These are phyloP conservation scores for Porphyra umbilicalis DNA, from an alignment of 31 red algal genomes.

Conservation along the genomic window DNA sequence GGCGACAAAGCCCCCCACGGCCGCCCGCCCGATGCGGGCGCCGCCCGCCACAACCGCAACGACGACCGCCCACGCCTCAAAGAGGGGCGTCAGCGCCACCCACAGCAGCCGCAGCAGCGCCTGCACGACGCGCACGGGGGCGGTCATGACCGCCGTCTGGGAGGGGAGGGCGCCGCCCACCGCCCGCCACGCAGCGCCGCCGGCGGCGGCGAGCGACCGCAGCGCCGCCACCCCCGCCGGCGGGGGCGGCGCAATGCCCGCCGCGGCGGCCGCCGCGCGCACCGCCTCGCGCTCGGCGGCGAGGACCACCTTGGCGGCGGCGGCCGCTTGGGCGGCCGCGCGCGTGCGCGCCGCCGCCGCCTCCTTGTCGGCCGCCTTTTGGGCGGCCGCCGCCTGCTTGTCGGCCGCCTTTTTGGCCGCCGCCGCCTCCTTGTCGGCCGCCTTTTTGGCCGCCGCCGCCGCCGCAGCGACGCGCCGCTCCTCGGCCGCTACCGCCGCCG, in stretches of 20 bases:
- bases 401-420: neutral
- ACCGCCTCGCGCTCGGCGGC: neutral
- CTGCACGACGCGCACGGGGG: neutral
- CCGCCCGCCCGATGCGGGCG: neutral
- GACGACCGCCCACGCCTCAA: neutral
- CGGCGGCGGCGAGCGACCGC: neutral
- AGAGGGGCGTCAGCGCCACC: neutral
- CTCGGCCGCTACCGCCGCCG: neutral
- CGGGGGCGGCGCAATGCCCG: neutral
- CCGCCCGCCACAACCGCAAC: neutral
- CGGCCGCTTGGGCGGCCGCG: neutral
- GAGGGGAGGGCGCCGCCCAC: neutral
- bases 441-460: neutral
- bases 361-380: neutral
- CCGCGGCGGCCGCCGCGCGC: neutral
- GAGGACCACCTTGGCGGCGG: too few relatives aligned
- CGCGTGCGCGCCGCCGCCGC: neutral
- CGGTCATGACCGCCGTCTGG: neutral
- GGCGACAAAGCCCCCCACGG: neutral
- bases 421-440: neutral
- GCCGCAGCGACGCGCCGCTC: too few relatives aligned
- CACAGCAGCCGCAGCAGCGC: neutral
- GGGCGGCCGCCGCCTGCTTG: neutral
- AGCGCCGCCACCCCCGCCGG: neutral
- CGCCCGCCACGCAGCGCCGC: neutral